A percentile compares a stretch with the other conserved stretches of the same genome.
phyloP scores from a whole-genome alignment of 352 stramenopile genomes.

The Phytophthora citricola region DNA sequence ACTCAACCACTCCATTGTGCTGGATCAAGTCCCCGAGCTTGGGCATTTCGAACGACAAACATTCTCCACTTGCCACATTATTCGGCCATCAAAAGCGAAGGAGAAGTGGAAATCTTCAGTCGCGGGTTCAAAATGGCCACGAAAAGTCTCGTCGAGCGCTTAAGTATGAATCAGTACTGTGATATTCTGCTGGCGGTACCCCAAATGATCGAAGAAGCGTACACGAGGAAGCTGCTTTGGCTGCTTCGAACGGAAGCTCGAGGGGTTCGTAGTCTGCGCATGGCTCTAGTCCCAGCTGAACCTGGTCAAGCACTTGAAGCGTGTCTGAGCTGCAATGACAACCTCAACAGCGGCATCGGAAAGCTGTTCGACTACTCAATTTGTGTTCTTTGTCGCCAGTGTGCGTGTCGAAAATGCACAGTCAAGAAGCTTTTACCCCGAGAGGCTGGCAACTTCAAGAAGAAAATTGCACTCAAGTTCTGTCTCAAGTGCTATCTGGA shows the following conservation, averaged over 20 bases:
- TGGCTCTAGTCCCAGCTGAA: too few species aligned
- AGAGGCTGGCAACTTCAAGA: neutral
- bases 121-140: neutral
- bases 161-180: neutral
- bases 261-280: too few species aligned
- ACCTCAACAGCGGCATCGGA: neutral
- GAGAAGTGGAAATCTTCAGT: neutral
- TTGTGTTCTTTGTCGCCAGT: neutral
- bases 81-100: neutral
- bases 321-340: neutral
- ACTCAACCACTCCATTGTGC: neutral
- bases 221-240: neutral
- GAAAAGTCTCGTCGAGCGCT: neutral
- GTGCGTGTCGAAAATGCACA: neutral
- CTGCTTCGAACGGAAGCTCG: neutral
- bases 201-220: neutral
- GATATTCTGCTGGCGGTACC: neutral
- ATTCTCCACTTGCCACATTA: neutral
- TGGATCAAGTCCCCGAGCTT: neutral
- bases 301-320: too few species aligned
- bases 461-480: neutral
- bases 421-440: neutral
- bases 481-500: neutral
- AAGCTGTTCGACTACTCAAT: too few species aligned
- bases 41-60: neutral